Evolutionary conservation across 2,329 filamentous ascomycete genomes (phyloP).

Genomic region (Fusarium sterilihyphosum): DNA sequence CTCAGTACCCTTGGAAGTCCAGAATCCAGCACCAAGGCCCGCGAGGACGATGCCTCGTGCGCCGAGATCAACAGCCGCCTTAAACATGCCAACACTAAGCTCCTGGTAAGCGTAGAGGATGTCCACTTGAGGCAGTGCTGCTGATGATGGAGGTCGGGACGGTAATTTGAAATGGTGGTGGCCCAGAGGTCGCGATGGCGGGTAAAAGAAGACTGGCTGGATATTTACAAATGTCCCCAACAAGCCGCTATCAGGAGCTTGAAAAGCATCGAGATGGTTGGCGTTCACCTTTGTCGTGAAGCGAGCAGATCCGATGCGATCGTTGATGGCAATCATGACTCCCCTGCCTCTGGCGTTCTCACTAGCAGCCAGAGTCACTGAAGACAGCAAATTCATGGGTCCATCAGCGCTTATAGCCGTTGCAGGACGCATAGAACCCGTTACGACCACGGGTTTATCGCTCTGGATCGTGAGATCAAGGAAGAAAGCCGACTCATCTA

Average conservation of each 20-base stretch:
- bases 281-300: constrained; percentile 71
- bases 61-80: constrained; percentile 58
- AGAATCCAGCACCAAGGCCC: constrained; percentile 64
- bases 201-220: constrained; percentile 69
- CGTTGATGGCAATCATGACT: constrained; percentile 69
- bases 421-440: constrained; percentile 71
- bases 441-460: constrained; percentile 67
- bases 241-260: constrained; percentile 64
- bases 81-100: constrained; percentile 58
- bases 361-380: constrained; percentile 64
- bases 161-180: constrained; percentile 55
- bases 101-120: constrained; percentile 66
- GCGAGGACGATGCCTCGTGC: constrained; percentile 66
- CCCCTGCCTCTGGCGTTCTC: constrained; percentile 60
- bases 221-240: constrained; percentile 68
- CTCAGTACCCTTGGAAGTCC: constrained; percentile 51
- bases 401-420: constrained; percentile 72
- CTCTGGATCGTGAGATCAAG: constrained; percentile 66
- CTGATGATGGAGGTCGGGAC: constrained; percentile 29
- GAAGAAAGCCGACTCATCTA: constrained; percentile 73
- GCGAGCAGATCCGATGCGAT: constrained; percentile 66
- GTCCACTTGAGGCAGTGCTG: constrained; percentile 62
- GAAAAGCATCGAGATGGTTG: constrained; percentile 71
- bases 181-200: constrained; percentile 58
- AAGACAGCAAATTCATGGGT: constrained; percentile 69